Evolutionary conservation across 2,329 filamentous ascomycete species (phyloP).

Genomic region (Fusarium lateritium): DNA sequence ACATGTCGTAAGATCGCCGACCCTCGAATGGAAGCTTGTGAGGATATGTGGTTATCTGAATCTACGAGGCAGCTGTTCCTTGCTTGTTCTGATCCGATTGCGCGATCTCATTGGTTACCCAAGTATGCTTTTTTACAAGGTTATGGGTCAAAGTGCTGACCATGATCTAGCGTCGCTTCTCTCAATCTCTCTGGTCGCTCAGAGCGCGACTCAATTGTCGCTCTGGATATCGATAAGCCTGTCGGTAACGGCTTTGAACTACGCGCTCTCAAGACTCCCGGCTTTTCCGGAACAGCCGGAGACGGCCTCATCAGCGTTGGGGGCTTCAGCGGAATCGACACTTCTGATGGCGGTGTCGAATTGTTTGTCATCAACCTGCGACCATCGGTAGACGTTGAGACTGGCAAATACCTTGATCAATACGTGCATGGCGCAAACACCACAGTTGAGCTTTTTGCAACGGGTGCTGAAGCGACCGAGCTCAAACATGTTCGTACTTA

Average conservation of each 20-base stretch:
- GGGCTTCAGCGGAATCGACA: conserved; percentile 52
- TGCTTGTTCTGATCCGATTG: conserved; percentile 41
- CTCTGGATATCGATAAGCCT: conserved; percentile 53
- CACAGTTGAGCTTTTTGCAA: conserved; percentile 41
- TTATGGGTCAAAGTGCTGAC: not conserved
- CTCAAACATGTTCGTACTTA: conserved; percentile 41
- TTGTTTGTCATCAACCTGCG: conserved; percentile 39
- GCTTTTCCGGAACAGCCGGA: conserved; percentile 50
- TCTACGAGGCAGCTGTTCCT: conserved; percentile 46
- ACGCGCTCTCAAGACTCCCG: conserved; percentile 47
- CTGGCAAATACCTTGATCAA: conserved; percentile 25
- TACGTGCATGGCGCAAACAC: conserved; percentile 27
- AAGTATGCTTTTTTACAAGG: conserved; percentile 18
- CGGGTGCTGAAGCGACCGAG: not conserved
- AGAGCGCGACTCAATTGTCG: conserved; percentile 51
- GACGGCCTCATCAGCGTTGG: conserved; percentile 51
- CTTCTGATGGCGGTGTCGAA: conserved; percentile 29
- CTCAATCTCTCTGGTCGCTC: conserved; percentile 52
- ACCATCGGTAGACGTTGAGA: conserved; percentile 30
- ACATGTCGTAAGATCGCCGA: conserved; percentile 44
- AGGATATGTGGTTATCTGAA: conserved; percentile 48
- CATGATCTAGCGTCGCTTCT: conserved; percentile 13
- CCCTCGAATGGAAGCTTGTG: conserved; percentile 40
- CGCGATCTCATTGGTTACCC: conserved; percentile 40
- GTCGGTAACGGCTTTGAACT: conserved; percentile 34